Evolutionary conservation across 2,329 filamentous ascomycete genomes (phyloP).

Genomic region (Monosporascus sp.): DNA sequence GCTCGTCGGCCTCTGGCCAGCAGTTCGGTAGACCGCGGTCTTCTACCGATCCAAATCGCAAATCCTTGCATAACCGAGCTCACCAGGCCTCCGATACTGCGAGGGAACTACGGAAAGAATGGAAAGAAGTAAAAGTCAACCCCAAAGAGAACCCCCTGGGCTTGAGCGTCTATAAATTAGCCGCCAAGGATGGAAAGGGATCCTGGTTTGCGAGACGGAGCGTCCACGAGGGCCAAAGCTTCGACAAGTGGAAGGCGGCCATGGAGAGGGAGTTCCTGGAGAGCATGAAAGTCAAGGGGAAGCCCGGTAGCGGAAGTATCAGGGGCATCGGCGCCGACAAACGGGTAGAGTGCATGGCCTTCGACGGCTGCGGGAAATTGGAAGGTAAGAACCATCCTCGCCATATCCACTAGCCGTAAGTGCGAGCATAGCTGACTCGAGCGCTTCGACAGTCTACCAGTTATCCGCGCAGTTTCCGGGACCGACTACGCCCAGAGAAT

Average conservation of each 20-base stretch:
- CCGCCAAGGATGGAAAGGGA: constrained; percentile 73
- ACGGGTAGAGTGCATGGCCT: constrained; percentile 58
- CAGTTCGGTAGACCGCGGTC: constrained; percentile 46
- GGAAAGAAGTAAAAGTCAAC: constrained; percentile 77
- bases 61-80: constrained; percentile 34
- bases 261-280: constrained; percentile 76
- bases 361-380: constrained; percentile 55
- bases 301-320: constrained; percentile 68
- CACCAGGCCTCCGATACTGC: constrained; percentile 49
- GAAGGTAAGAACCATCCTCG: constrained; percentile 45
- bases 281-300: constrained; percentile 64
- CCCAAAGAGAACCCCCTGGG: constrained; percentile 69
- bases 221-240: constrained; percentile 72
- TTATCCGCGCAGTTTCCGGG: constrained; percentile 86
- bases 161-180: constrained; percentile 75
- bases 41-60: constrained; percentile 49
- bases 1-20: constrained; percentile 35
- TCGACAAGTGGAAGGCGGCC: constrained; percentile 71
- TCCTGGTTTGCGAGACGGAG: constrained; percentile 87
- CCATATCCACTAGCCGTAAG: background rate
- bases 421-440: constrained; percentile 5
- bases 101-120: constrained; percentile 66
- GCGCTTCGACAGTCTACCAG: constrained; percentile 61
- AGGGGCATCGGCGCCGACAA: constrained; percentile 81
- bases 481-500: constrained; percentile 82